These are phyloP conservation scores for Neurospora africana DNA, from an alignment of 495 filamentous ascomycete species.

Conservation along the genomic window DNA sequence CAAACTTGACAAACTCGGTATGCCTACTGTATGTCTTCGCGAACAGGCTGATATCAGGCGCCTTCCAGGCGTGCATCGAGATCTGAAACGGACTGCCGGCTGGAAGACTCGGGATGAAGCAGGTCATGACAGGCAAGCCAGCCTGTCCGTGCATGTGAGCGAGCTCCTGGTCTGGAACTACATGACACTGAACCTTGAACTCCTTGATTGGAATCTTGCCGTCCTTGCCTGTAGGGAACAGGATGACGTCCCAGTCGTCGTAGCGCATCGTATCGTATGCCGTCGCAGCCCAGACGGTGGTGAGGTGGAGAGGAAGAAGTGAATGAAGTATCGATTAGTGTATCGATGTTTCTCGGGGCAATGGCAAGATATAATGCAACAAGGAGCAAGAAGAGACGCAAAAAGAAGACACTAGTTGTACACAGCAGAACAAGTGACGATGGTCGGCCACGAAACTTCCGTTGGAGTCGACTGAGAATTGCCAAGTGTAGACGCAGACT, in stretches of 20 bases:
- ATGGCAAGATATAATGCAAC: background rate
- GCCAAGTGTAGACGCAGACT: background rate
- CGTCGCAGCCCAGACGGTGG: background rate
- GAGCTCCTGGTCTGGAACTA: conserved; percentile 52
- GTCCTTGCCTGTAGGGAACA: conserved; percentile 51
- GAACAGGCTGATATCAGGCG: conserved; percentile 50
- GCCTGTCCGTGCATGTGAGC: conserved; percentile 30
- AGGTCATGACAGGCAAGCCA: conserved; percentile 59
- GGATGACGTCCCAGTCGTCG: conserved; percentile 74
- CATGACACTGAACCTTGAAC: conserved; percentile 76
- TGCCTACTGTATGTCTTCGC: conserved; percentile 51
- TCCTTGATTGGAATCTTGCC: conserved; percentile 63
- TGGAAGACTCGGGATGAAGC: conserved; percentile 61
- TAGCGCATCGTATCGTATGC: conserved; percentile 54
- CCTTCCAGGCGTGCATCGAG: conserved; percentile 75
- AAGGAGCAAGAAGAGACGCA: background rate
- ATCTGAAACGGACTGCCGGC: conserved; percentile 55
- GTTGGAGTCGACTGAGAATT: background rate
- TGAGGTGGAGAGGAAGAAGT: background rate
- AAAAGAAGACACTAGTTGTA: background rate
- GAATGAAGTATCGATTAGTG: background rate
- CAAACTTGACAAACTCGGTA: conserved; percentile 51
- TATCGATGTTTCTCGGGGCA: conserved; percentile 6
- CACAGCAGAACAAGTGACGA: background rate
- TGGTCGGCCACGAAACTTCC: background rate